These are phyloP conservation scores for Amyloporia xantha DNA, from an alignment of 768 basidiomycete genomes.

Conservation along the genomic window DNA sequence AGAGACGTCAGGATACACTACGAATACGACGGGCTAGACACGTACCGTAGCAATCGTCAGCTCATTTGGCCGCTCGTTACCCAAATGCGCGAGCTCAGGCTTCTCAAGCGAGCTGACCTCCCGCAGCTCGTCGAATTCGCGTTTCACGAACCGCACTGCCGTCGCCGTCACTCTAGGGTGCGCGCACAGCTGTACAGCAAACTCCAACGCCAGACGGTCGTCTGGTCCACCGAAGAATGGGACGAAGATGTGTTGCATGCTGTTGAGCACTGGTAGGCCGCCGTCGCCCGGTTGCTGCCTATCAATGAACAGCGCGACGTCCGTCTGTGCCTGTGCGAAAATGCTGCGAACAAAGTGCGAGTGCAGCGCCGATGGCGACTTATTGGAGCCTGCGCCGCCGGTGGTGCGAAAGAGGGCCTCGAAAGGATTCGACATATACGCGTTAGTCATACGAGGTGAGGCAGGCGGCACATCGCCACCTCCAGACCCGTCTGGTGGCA, in stretches of 20 bases:
- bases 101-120: constrained; percentile 16
- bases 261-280: constrained; percentile 22
- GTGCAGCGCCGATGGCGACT: constrained; percentile 50
- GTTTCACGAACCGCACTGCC: constrained; percentile 58
- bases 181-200: constrained; percentile 78
- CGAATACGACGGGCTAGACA: background rate
- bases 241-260: constrained; percentile 62
- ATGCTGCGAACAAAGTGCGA: constrained; percentile 81
- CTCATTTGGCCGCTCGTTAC: constrained; percentile 17
- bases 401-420: constrained; percentile 50
- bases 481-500: constrained; percentile 9
- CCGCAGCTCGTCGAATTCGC: constrained; percentile 22
- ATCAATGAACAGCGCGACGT: constrained; percentile 85
- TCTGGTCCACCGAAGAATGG: constrained; percentile 96
- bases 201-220: constrained; percentile 78
- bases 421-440: constrained; percentile 56
- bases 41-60: constrained; percentile 44
- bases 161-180: constrained; percentile 66
- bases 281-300: constrained; percentile 26
- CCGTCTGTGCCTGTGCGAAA: constrained; percentile 60
- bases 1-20: background rate
- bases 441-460: constrained; percentile 16
- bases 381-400: constrained; percentile 25
- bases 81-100: constrained; percentile 23
- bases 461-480: constrained; percentile 11